Evolutionary conservation across 179 eudicot species (phyloP).

Genomic region (Nepenthes alata): DNA sequence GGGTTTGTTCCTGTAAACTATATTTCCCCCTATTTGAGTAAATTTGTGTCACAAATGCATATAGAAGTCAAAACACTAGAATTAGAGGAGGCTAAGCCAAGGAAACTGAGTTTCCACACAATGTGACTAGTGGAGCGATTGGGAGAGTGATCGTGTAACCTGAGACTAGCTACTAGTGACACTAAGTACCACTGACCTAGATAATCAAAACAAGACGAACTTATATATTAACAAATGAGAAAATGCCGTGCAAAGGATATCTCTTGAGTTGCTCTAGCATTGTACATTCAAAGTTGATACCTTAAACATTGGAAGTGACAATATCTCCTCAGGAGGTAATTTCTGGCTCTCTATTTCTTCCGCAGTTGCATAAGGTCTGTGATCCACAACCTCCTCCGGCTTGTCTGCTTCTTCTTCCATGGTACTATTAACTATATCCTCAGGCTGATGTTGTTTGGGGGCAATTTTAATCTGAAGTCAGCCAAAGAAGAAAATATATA

Average conservation of each 20-base stretch:
- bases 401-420: conserved; percentile 32
- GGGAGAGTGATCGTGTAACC: no score
- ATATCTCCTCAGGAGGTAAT: conserved; percentile 77
- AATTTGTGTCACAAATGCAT: no score
- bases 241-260: neutral
- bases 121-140: no score
- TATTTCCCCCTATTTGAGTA: no score
- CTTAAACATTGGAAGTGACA: conserved; percentile 92
- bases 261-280: neutral
- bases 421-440: conserved; percentile 19
- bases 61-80: no score
- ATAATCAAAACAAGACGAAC: no score
- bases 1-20: no score
- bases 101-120: no score
- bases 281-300: conserved; percentile 17
- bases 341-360: conserved; percentile 70
- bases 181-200: no score
- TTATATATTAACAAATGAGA: neutral
- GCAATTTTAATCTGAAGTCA: conserved; percentile 60
- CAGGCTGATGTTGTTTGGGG: conserved; percentile 49
- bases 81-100: no score
- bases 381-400: conserved; percentile 20
- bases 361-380: conserved; percentile 39
- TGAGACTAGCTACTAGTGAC: no score
- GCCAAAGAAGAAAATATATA: conserved; percentile 8